phyloP scores from a whole-genome alignment of 768 basidiomycete species.

The Saitozyma sp. region DNA sequence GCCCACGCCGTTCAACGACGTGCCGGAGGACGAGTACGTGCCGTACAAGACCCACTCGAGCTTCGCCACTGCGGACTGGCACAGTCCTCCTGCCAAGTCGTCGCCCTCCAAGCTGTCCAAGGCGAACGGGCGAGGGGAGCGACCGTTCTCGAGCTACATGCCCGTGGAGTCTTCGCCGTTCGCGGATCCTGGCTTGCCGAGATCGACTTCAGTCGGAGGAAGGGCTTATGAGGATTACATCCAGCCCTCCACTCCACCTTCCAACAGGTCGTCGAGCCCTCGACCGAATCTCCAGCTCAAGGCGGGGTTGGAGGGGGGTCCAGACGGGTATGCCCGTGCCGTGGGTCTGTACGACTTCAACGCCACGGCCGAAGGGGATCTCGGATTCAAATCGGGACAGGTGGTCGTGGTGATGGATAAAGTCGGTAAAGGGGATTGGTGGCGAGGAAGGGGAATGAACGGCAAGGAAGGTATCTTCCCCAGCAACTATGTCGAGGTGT shows the following conservation, averaged over 20 bases:
- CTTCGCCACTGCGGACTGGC: constrained; percentile 5
- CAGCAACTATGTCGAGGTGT: constrained; percentile 41
- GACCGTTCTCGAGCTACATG: constrained; percentile 19
- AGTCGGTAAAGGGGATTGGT: constrained; percentile 56
- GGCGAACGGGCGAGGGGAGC: neutral
- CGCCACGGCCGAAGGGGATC: constrained; percentile 74
- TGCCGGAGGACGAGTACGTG: constrained; percentile 31
- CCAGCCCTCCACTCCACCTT: constrained; percentile 1
- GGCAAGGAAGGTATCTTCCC: constrained; percentile 42
- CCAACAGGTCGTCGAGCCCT: neutral
- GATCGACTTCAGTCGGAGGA: neutral
- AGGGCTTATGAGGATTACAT: constrained; percentile 11
- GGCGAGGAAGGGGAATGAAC: constrained; percentile 18
- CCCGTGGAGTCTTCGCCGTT: neutral
- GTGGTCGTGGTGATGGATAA: constrained; percentile 69
- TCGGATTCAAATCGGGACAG: constrained; percentile 65
- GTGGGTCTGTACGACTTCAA: constrained; percentile 73
- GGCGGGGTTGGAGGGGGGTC: constrained; percentile 14
- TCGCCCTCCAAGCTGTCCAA: too few relatives aligned
- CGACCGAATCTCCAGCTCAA: constrained; percentile 23
- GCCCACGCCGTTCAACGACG: constrained; percentile 23
- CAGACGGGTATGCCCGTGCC: constrained; percentile 58
- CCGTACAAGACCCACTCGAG: constrained; percentile 31
- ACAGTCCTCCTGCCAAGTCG: too few relatives aligned
- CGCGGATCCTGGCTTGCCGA: too few relatives aligned